phyloP scores from a whole-genome alignment of 352 stramenopile species.

The Pythium coloratum region DNA sequence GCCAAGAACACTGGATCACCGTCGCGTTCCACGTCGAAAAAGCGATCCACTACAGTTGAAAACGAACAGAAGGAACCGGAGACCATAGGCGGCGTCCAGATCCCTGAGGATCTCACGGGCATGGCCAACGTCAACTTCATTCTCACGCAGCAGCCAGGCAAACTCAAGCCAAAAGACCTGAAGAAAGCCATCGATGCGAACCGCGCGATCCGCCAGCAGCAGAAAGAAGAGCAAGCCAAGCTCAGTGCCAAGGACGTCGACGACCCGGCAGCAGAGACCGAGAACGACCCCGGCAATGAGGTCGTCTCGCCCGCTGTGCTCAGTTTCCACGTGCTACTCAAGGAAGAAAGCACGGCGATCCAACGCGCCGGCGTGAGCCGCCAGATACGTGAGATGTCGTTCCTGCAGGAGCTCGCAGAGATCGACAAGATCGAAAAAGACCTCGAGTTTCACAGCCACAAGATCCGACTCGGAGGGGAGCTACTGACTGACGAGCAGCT shows the following conservation, averaged over 20 bases:
- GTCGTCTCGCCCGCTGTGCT: constrained; percentile 28
- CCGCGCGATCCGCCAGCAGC: constrained; percentile 55
- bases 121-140: constrained; percentile 79
- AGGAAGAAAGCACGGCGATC: constrained; percentile 48
- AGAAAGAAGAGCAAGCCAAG: constrained; percentile 67
- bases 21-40: constrained; percentile 10
- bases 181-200: constrained; percentile 87
- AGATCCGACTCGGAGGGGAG: constrained; percentile 56
- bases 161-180: constrained; percentile 89
- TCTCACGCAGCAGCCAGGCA: constrained; percentile 86
- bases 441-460: constrained; percentile 86
- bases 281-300: constrained; percentile 15
- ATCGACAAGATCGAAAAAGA: constrained; percentile 72
- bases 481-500: constrained; percentile 58
- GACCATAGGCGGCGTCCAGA: constrained; percentile 60
- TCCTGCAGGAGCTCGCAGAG: constrained; percentile 79
- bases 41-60: background rate
- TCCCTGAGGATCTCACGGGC: constrained; percentile 59
- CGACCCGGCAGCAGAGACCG: constrained; percentile 12
- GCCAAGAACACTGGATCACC: constrained; percentile 9
- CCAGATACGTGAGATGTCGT: constrained; percentile 81
- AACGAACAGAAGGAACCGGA: constrained; percentile 26
- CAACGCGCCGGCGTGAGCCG: constrained; percentile 40
- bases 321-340: constrained; percentile 53
- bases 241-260: constrained; percentile 23